These are phyloP conservation scores for Cladophialophora exuberans DNA, from an alignment of 2,329 filamentous ascomycete species.

Conservation along the genomic window DNA sequence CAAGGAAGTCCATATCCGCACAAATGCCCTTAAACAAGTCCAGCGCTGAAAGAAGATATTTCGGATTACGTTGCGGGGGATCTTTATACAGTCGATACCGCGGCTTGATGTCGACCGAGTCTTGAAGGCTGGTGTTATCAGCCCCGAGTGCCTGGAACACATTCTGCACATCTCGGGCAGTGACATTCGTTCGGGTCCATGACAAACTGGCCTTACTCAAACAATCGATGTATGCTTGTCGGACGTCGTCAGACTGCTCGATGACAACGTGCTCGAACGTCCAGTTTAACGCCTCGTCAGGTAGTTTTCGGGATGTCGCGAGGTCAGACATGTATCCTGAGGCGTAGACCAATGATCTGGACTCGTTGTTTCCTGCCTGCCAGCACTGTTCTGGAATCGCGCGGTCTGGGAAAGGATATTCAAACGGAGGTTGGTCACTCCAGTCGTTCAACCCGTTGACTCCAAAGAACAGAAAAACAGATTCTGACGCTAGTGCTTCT, in stretches of 20 bases:
- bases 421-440: slow-evolving; percentile 33
- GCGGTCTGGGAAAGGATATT: slow-evolving; percentile 41
- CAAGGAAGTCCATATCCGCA: slow-evolving; percentile 31
- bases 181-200: slow-evolving; percentile 30
- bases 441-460: slow-evolving; percentile 25
- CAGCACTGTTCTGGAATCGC: slow-evolving; percentile 39
- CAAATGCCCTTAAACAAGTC: slow-evolving; percentile 25
- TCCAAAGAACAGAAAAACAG: slow-evolving; percentile 62
- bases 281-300: slow-evolving; percentile 70
- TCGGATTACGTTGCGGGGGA: slow-evolving; percentile 16
- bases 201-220: slow-evolving; percentile 51
- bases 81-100: slow-evolving; percentile 16
- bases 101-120: slow-evolving; percentile 20
- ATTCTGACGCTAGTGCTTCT: slow-evolving; percentile 59
- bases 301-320: slow-evolving; percentile 52
- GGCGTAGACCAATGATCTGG: slow-evolving; percentile 62
- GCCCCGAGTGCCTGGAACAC: slow-evolving; percentile 30
- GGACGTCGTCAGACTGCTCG: slow-evolving; percentile 60
- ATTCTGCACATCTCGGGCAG: slow-evolving; percentile 22
- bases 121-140: slow-evolving; percentile 22
- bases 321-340: slow-evolving; percentile 65
- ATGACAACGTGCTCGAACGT: slow-evolving; percentile 46
- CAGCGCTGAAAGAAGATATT: slow-evolving; percentile 26
- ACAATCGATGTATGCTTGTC: slow-evolving; percentile 62
- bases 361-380: slow-evolving; percentile 44